These are phyloP conservation scores for Skeletonema grethae DNA, from an alignment of 108 stramenopile genomes.

Conservation along the genomic window DNA sequence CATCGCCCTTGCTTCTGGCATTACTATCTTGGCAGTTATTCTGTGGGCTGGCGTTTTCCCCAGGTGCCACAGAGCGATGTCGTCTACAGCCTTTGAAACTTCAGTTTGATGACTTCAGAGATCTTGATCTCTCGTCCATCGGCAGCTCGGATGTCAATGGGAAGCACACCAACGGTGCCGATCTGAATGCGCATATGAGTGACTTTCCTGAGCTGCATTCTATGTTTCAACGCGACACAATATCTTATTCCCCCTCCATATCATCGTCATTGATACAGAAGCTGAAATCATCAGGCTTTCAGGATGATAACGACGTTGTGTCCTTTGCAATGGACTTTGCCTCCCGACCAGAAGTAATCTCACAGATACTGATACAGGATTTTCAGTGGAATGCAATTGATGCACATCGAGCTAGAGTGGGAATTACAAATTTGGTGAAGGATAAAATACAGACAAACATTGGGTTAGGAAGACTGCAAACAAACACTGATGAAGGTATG, in stretches of 20 bases:
- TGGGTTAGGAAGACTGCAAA: too few species aligned
- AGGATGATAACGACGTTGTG: constrained; percentile 28
- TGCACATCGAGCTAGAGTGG: constrained; percentile 44
- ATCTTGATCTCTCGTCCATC: neutral
- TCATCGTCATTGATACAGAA: constrained; percentile 7
- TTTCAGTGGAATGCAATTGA: constrained; percentile 40
- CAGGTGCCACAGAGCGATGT: neutral
- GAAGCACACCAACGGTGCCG: neutral
- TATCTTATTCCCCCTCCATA: constrained; percentile 14
- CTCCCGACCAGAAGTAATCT: constrained; percentile 21
- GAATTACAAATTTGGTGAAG: constrained; percentile 22
- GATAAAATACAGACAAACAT: neutral
- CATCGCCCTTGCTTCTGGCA: neutral
- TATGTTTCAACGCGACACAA: constrained; percentile 11
- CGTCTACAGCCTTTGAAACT: neutral
- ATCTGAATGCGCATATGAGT: neutral
- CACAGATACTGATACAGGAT: constrained; percentile 30
- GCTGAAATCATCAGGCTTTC: constrained; percentile 19
- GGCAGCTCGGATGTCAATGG: neutral
- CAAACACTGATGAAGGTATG: neutral
- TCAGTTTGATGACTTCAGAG: neutral
- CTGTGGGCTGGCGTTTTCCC: neutral
- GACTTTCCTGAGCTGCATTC: constrained; percentile 21
- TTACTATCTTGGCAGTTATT: neutral
- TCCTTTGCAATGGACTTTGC: constrained; percentile 30